Evolutionary conservation across 768 basidiomycete genomes (phyloP).

Genomic region (Chlorophyllum brunneum): DNA sequence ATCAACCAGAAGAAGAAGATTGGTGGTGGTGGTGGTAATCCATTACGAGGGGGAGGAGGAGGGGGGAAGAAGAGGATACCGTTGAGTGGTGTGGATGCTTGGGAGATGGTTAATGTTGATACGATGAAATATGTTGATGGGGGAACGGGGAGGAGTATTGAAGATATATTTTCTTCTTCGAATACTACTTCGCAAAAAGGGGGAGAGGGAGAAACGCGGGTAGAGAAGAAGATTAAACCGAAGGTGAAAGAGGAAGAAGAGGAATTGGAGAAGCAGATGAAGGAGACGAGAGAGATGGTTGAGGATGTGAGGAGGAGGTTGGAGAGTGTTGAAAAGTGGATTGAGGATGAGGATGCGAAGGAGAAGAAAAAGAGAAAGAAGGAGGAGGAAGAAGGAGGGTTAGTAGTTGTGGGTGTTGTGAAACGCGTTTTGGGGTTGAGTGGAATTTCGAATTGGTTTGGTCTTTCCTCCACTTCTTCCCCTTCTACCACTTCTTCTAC

Average conservation of each 20-base stretch:
- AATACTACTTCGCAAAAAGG: too few species aligned
- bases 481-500: too few species aligned
- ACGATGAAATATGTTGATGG: constrained; percentile 5
- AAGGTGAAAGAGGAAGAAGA: not conserved
- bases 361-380: not conserved
- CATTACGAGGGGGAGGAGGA: not conserved
- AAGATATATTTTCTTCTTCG: constrained; percentile 4
- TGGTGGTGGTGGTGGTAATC: too few species aligned
- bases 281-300: not conserved
- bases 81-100: constrained; percentile 10
- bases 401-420: too few species aligned
- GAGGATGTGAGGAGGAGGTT: not conserved
- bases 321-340: not conserved
- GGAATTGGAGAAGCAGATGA: not conserved
- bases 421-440: too few species aligned
- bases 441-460: too few species aligned
- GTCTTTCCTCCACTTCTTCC: too few species aligned
- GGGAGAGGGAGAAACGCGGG: not conserved
- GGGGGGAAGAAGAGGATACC: constrained; percentile 5
- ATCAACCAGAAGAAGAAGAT: too few species aligned
- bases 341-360: not conserved
- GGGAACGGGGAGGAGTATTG: constrained; percentile 1
- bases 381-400: not conserved
- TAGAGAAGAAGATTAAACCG: not conserved
- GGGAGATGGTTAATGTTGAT: constrained; percentile 10